These are phyloP conservation scores for Pestalotiopsis sp. DNA, from an alignment of 2,329 filamentous ascomycete genomes.

Conservation along the genomic window DNA sequence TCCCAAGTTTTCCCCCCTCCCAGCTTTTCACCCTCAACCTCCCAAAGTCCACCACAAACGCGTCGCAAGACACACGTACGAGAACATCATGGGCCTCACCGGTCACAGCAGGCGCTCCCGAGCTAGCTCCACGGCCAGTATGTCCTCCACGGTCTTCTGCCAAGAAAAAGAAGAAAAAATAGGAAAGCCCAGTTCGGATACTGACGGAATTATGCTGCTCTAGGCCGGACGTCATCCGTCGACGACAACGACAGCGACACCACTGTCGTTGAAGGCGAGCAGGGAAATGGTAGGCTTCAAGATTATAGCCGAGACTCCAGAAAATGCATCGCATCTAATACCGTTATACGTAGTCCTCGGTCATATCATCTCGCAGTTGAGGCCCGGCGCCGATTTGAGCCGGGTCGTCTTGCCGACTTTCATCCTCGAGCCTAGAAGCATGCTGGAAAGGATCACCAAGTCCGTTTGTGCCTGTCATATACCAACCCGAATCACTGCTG, in stretches of 20 bases:
- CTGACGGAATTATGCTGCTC: conserved; percentile 1
- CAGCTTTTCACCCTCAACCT: background rate
- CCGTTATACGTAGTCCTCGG: conserved; percentile 70
- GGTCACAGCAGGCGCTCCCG: conserved; percentile 5
- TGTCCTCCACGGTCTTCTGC: background rate
- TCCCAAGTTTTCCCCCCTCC: background rate
- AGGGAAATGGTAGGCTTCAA: conserved; percentile 79
- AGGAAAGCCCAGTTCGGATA: conserved; percentile 2
- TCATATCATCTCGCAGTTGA: conserved; percentile 96
- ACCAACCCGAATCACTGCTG: background rate
- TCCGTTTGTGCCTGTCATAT: conserved; percentile 46
- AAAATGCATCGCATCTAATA: conserved; percentile 14
- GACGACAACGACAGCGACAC: conserved; percentile 72
- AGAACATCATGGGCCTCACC: conserved; percentile 11
- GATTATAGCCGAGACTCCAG: background rate
- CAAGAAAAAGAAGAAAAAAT: background rate
- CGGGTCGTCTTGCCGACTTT: conserved; percentile 95
- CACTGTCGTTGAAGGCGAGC: conserved; percentile 83
- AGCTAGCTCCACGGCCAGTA: conserved; percentile 16
- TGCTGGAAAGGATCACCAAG: conserved; percentile 99
- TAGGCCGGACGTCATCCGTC: conserved; percentile 45
- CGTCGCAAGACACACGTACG: background rate
- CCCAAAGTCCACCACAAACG: background rate
- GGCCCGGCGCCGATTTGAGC: conserved; percentile 92
- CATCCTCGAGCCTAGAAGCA: conserved; percentile 95